phyloP scores from a whole-genome alignment of 2,329 filamentous ascomycete species.

The Exophiala spinifera region DNA sequence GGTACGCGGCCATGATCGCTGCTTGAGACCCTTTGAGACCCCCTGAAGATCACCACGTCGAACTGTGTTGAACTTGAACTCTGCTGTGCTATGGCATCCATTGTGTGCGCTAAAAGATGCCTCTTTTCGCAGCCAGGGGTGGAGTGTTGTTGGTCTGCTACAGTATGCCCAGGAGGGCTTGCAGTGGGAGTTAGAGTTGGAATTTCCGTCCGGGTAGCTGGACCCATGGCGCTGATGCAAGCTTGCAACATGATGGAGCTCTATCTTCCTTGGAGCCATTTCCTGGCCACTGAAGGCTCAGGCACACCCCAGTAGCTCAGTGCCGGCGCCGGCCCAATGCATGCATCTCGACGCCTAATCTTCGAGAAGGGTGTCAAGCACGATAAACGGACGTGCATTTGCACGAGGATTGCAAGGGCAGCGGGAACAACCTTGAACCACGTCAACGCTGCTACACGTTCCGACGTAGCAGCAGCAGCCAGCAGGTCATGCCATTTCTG shows the following conservation, averaged over 20 bases:
- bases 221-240: neutral
- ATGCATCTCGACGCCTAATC: too few species aligned
- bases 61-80: neutral
- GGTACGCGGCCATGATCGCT: too few species aligned
- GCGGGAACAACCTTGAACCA: too few species aligned
- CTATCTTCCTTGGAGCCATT: neutral
- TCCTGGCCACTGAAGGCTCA: neutral
- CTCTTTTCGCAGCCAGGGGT: neutral
- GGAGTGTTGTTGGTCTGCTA: neutral
- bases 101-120: neutral
- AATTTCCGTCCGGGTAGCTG: neutral
- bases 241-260: neutral
- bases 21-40: neutral
- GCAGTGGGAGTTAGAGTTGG: neutral
- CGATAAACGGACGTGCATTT: too few species aligned
- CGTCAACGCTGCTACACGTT: too few species aligned
- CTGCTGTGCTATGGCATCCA: neutral
- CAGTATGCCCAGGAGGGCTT: neutral
- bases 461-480: too few species aligned
- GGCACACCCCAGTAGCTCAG: neutral
- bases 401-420: too few species aligned
- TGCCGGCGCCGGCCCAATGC: neutral
- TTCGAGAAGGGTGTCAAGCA: too few species aligned
- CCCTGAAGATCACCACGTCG: neutral
- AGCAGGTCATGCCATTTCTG: neutral